These are phyloP conservation scores for Thyridium curvatum DNA, from an alignment of 2,329 filamentous ascomycete species.

Conservation along the genomic window DNA sequence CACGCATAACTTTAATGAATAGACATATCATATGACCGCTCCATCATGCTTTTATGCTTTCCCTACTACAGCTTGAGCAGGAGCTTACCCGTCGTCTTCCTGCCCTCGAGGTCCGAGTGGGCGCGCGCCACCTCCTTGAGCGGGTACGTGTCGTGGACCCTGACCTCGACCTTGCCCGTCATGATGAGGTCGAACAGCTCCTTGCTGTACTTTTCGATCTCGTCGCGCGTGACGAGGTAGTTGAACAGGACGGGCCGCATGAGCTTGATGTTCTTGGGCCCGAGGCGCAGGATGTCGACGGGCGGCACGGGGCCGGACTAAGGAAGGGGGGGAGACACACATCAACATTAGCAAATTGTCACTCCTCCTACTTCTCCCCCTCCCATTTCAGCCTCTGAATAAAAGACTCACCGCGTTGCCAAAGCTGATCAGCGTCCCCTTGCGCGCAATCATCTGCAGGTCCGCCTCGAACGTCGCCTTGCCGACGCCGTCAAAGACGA, in stretches of 20 bases:
- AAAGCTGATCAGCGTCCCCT: slow-evolving; percentile 73
- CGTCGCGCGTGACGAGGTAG: slow-evolving; percentile 64
- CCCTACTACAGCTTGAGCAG: slow-evolving; percentile 51
- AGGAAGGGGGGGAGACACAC: no score
- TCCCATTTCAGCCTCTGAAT: no score
- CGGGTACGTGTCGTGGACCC: slow-evolving; percentile 71
- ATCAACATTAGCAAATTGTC: slow-evolving; percentile 5
- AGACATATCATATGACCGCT: no score
- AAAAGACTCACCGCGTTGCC: slow-evolving; percentile 62
- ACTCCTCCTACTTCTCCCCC: no score
- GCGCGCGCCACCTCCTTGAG: slow-evolving; percentile 66
- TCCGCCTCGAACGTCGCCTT: slow-evolving; percentile 78
- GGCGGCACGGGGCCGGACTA: slow-evolving; percentile 67
- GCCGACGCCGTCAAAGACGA: slow-evolving; percentile 82
- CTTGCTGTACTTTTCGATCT: slow-evolving; percentile 61
- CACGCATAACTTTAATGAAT: no score
- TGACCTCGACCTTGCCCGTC: slow-evolving; percentile 63
- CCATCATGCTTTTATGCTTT: no score
- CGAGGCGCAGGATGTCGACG: slow-evolving; percentile 47
- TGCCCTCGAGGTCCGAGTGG: slow-evolving; percentile 71
- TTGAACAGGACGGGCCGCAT: slow-evolving; percentile 67
- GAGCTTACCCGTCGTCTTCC: slow-evolving; percentile 80
- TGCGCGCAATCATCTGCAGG: slow-evolving; percentile 66
- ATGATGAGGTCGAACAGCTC: slow-evolving; percentile 70
- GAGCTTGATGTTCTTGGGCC: slow-evolving; percentile 70